Conservation (phyloP, 305 asterid species). For the Fraxinus ornus region DNA sequence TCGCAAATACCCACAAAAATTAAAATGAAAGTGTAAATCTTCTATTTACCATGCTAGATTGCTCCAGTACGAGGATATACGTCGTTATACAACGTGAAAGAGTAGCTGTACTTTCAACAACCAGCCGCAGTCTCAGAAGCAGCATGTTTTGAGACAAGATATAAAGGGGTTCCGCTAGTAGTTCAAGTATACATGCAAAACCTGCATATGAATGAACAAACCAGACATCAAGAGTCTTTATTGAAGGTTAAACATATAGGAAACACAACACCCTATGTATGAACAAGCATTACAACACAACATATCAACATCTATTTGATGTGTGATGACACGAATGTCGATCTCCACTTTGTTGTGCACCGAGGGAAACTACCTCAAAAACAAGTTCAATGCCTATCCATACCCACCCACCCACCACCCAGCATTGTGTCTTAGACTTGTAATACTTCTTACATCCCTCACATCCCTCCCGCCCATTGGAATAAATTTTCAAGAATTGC, state of each 20-base stretch:
- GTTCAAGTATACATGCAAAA: constrained; percentile 85
- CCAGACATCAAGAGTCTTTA: constrained; percentile 7
- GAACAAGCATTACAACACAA: constrained; percentile 11
- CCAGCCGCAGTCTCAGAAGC: constrained; percentile 79
- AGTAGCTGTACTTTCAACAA: constrained; percentile 83
- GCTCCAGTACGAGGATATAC: constrained; percentile 71
- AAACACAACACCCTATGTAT: not conserved
- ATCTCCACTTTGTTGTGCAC: not conserved
- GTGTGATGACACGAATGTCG: not conserved
- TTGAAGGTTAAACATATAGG: not conserved
- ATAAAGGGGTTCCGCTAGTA: constrained; percentile 87
- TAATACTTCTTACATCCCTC: not conserved
- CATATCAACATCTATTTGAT: not conserved
- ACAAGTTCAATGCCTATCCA: not conserved
- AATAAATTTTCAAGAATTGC: not conserved
- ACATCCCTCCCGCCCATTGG: not conserved
- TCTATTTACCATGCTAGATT: constrained; percentile 52
- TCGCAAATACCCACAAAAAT: not conserved
- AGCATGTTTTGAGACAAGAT: constrained; percentile 81
- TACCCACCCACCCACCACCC: not conserved
- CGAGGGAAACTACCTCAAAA: not conserved
- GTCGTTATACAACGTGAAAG: constrained; percentile 70
- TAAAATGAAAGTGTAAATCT: not conserved
- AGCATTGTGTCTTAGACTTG: constrained; percentile 9
- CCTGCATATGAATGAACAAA: constrained; percentile 45